Evolutionary conservation across 202 grass and related monocot genomes (phyloP).

Genomic region (Cymbopogon flexuosus): DNA sequence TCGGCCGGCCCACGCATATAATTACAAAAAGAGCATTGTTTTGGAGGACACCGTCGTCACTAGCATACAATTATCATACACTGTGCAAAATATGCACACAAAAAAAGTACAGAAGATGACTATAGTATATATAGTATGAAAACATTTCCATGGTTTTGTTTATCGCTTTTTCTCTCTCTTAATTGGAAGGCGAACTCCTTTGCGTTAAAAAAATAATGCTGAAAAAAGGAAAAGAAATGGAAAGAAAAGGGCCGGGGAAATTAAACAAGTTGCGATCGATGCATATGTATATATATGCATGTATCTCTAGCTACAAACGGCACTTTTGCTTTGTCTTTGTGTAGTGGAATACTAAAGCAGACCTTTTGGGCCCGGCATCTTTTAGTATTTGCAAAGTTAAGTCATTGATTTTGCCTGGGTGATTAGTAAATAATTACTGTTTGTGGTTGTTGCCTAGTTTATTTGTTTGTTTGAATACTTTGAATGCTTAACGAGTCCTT

Average conservation of each 20-base stretch:
- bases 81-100: background rate
- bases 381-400: conserved; percentile 37
- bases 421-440: conserved; percentile 34
- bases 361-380: conserved; percentile 21
- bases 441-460: background rate
- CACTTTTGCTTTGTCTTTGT: conserved; percentile 60
- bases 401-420: conserved; percentile 46
- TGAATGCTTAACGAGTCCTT: conserved; percentile 6
- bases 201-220: no score
- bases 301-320: background rate
- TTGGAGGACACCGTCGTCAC: background rate
- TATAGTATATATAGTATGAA: background rate
- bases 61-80: background rate
- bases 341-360: conserved; percentile 52
- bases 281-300: background rate
- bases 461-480: background rate
- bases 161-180: no score
- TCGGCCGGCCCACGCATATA: background rate
- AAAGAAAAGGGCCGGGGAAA: background rate
- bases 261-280: background rate
- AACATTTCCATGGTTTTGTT: no score
- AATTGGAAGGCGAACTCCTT: no score
- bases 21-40: background rate
- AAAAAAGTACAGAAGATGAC: background rate
- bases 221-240: background rate